Percentiles rank a stretch among this genome's conserved stretches.
phyloP scores from a whole-genome alignment of 208 protist species.

The Crithidia expoeki region DNA sequence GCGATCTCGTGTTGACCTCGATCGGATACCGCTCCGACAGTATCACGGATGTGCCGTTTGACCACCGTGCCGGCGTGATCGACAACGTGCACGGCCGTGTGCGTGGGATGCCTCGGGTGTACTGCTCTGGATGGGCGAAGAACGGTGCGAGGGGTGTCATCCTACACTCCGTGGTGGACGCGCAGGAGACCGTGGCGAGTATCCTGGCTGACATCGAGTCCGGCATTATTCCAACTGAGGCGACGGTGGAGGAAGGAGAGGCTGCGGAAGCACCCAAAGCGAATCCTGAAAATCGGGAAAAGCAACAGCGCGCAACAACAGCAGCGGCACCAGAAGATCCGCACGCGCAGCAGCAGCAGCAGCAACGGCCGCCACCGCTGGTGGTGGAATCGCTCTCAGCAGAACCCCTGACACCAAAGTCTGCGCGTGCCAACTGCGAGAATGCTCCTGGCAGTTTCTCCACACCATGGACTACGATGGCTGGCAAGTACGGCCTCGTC shows the following conservation, averaged over 20 bases:
- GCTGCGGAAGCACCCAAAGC: background rate
- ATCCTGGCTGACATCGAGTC: slow-evolving; percentile 71
- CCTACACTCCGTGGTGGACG: slow-evolving; percentile 75
- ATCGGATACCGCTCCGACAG: slow-evolving; percentile 73
- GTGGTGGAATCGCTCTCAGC: slow-evolving; percentile 8
- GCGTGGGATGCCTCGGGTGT: slow-evolving; percentile 72
- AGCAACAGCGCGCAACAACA: slow-evolving; percentile 7
- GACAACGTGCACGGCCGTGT: slow-evolving; percentile 73
- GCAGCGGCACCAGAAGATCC: too few relatives aligned
- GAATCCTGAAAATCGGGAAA: background rate
- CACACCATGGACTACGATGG: slow-evolving; percentile 40
- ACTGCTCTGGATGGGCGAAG: slow-evolving; percentile 93
- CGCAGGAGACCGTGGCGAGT: slow-evolving; percentile 67
- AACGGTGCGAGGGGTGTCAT: slow-evolving; percentile 92
- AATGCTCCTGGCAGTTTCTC: background rate
- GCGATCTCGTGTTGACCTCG: slow-evolving; percentile 87
- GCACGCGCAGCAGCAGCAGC: slow-evolving; percentile 18
- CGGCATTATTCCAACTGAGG: slow-evolving; percentile 45
- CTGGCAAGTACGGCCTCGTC: slow-evolving; percentile 87
- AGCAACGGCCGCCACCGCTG: background rate
- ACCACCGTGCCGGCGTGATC: slow-evolving; percentile 71
- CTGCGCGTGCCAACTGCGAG: background rate
- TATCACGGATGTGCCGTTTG: slow-evolving; percentile 78
- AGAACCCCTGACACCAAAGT: background rate
- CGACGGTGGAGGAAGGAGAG: slow-evolving; percentile 13